Percentiles rank a stretch among this genome's conserved stretches.
These are phyloP conservation scores for Daldinia sp. DNA, from an alignment of 2,329 filamentous ascomycete species.

Conservation along the genomic window DNA sequence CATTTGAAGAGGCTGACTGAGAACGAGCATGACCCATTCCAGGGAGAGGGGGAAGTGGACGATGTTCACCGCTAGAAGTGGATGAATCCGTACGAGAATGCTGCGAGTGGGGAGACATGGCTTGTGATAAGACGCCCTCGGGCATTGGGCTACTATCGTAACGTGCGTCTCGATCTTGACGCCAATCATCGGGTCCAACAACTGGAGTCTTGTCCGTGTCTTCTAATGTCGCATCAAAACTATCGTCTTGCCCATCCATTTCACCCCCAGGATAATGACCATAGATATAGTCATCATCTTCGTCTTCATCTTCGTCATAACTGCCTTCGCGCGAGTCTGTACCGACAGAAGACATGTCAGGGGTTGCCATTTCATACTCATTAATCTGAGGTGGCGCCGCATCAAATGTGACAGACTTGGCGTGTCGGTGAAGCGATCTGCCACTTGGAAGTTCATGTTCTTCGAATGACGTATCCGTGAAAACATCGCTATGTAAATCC, in stretches of 20 bases:
- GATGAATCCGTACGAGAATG: constrained; percentile 75
- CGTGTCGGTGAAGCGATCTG: constrained; percentile 78
- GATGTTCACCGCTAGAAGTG: constrained; percentile 80
- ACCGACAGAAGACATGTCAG: constrained; percentile 90
- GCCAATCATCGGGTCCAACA: constrained; percentile 97
- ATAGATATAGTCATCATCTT: constrained; percentile 72
- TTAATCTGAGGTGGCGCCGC: constrained; percentile 92
- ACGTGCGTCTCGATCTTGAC: constrained; percentile 76
- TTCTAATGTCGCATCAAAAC: constrained; percentile 94
- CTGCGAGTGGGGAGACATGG: constrained; percentile 57
- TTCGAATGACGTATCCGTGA: constrained; percentile 67
- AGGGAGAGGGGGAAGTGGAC: constrained; percentile 87
- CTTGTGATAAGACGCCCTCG: constrained; percentile 55
- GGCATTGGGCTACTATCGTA: constrained; percentile 77
- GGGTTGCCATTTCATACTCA: constrained; percentile 98
- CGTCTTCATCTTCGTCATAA: constrained; percentile 83
- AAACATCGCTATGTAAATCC: constrained; percentile 75
- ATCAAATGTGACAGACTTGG: constrained; percentile 98
- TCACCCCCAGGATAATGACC: constrained; percentile 58
- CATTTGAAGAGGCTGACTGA: constrained; percentile 65
- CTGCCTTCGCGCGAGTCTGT: constrained; percentile 92
- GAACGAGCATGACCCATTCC: constrained; percentile 59
- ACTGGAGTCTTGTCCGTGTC: constrained; percentile 98
- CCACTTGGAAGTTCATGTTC: constrained; percentile 70
- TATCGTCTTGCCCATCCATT: constrained; percentile 76